phyloP scores from a whole-genome alignment of 192 early-diverging fungal genomes.

The Chytriomyces confervae region DNA sequence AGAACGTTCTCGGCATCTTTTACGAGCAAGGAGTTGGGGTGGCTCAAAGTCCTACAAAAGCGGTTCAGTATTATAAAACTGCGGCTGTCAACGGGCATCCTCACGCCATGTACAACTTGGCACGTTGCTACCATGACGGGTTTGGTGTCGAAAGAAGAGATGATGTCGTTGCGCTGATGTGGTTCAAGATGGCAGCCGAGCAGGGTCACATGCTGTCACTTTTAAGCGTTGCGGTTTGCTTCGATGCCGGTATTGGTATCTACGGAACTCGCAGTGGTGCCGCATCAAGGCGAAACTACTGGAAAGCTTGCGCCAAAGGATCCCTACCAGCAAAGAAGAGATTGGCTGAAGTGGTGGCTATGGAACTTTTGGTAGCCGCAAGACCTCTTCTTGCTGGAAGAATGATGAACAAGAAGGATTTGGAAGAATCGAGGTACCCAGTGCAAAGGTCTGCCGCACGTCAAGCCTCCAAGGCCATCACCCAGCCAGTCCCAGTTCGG shows the following conservation, averaged over 20 bases:
- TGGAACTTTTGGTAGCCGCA: conserved; percentile 36
- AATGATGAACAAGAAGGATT: neutral
- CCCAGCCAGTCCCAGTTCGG: neutral
- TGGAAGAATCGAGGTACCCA: neutral
- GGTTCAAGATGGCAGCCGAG: conserved; percentile 51
- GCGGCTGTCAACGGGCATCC: conserved; percentile 58
- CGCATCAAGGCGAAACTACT: conserved; percentile 51
- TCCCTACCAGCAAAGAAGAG: conserved; percentile 42
- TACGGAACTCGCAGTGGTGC: conserved; percentile 50
- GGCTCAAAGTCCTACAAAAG: conserved; percentile 30
- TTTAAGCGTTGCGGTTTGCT: conserved; percentile 74
- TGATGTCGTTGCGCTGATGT: conserved; percentile 48
- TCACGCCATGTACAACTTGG: conserved; percentile 61
- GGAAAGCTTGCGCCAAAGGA: conserved; percentile 43
- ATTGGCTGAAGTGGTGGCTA: conserved; percentile 28
- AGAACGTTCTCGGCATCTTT: conserved; percentile 58
- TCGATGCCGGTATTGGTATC: conserved; percentile 78
- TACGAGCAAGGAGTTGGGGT: conserved; percentile 57
- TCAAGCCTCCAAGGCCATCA: neutral
- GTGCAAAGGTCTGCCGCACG: neutral
- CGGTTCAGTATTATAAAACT: conserved; percentile 49
- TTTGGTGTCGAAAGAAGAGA: conserved; percentile 48
- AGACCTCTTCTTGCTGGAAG: conserved; percentile 35
- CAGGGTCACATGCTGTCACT: conserved; percentile 53
- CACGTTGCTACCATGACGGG: conserved; percentile 60